Conservation (phyloP, 768 basidiomycete species). For the Termitomyces sp. region DNA sequence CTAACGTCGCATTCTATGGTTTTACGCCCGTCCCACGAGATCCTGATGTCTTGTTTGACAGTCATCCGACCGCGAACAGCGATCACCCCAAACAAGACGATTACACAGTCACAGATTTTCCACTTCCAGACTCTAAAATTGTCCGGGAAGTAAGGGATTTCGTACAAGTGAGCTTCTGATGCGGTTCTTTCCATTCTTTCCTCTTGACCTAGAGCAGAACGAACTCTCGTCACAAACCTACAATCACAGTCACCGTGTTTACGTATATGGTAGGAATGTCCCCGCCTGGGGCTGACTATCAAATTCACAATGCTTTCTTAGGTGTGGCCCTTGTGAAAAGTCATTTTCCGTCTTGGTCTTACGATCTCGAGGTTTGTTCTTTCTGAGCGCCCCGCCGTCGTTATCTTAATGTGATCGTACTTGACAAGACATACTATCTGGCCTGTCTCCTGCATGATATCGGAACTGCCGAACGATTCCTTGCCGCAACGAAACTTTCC, state of each 20-base stretch:
- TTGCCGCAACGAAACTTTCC: conserved; percentile 50
- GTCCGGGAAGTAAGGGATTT: conserved; percentile 36
- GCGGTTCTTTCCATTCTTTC: not conserved
- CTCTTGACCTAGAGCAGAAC: conserved; percentile 23
- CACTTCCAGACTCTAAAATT: conserved; percentile 39
- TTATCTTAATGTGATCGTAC: not conserved
- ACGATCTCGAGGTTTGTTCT: conserved; percentile 28
- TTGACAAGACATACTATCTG: conserved; percentile 42
- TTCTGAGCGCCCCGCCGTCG: not conserved
- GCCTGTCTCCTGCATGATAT: conserved; percentile 52
- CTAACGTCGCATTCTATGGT: conserved; percentile 37
- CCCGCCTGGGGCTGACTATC: not conserved
- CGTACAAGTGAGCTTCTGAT: conserved; percentile 27
- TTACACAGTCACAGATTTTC: conserved; percentile 36
- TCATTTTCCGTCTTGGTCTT: conserved; percentile 47
- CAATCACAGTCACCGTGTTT: conserved; percentile 49
- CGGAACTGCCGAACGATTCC: conserved; percentile 44
- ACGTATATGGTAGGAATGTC: conserved; percentile 41
- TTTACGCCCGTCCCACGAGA: conserved; percentile 47
- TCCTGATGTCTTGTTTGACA: conserved; percentile 44
- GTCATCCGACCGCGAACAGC: conserved; percentile 40
- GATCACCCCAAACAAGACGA: conserved; percentile 39
- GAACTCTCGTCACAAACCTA: conserved; percentile 43
- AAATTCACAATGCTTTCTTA: conserved; percentile 16
- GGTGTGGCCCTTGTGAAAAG: conserved; percentile 44